Evolutionary conservation across 2,329 filamentous ascomycete genomes (phyloP), one percentile per base, ranked within the genome.

Genomic region (Penicillium hesseltinei): DNA sequence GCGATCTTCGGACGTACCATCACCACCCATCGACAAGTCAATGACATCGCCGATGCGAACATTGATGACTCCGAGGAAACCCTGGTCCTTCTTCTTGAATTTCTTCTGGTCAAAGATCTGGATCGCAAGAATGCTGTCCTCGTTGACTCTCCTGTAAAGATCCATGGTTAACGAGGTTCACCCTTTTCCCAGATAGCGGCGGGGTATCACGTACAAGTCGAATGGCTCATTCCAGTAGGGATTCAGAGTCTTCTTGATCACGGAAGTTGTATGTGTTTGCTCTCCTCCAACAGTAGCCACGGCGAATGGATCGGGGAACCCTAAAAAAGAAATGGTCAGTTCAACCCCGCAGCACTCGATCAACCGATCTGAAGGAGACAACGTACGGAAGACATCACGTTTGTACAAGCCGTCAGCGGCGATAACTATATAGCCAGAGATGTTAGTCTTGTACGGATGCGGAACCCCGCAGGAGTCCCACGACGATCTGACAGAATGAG

Each of bases 221-320:
- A 99, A 99, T 73, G 87, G 92, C 81, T 99, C 94, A 77, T 99
- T 99, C 94, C 94, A 99, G 76, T 99, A 99, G n/a, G 94, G 94
- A 76, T 97, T 97, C 76, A 99, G 81, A 11, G 94, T 97, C 78
- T 94, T 90, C 79, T 97, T 97, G 76, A 94, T 96, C 66, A 97
- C 94, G 38, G 88, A 88, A 11, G 94, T 99, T n/a, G 94, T 97
- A 78, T 92, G 91, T 57, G 94, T 99, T 80, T 99, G 94, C 78
- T 99, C 94, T 75, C 94, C 94, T 77, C 92, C 93, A 77, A 97
- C 87, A 57, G 94, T 99, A 67, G 92, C 93, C 64, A 99, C 94
- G 45, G 94, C 93, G 74, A 99, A 99, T 25, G 94, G 94, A 77
- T 99, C 94, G 58, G 94, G 94, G 67, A 97, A 96, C 73, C 93